phyloP scores from a whole-genome alignment of 305 asterid species.

The Petunia hybrid region DNA sequence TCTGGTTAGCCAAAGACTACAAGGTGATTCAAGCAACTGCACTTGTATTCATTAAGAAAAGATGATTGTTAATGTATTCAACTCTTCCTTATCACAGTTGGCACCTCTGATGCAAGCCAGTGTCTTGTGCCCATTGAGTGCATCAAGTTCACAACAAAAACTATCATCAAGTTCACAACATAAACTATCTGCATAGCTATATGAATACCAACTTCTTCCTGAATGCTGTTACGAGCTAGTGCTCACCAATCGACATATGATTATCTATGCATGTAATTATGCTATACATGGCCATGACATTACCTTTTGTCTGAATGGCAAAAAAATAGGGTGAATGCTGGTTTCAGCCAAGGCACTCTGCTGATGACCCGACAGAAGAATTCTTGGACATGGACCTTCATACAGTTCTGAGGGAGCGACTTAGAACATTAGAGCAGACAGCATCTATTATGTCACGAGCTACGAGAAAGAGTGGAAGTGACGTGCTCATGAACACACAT shows the following conservation, averaged over 20 bases:
- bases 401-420: constrained; percentile 34
- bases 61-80: constrained; percentile 1
- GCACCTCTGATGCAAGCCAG: not conserved
- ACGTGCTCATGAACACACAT: constrained; percentile 33
- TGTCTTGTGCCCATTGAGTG: not conserved
- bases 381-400: constrained; percentile 16
- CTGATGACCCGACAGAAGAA: constrained; percentile 1
- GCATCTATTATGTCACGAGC: constrained; percentile 43
- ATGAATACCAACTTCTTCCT: not conserved
- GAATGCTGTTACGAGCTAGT: not conserved
- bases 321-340: constrained; percentile 46
- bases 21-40: not conserved
- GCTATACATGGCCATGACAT: not conserved
- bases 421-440: constrained; percentile 41
- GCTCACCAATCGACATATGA: not conserved
- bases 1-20: not conserved
- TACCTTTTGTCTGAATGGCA: constrained; percentile 25
- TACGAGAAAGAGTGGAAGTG: constrained; percentile 29
- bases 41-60: not conserved
- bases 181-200: not conserved
- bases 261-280: not conserved
- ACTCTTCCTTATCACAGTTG: not conserved
- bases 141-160: not conserved
- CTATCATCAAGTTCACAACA: not conserved
- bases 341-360: constrained; percentile 39